Conservation (phyloP, 371 early-diverging fungal genomes). For the Mortierella sp. region DNA sequence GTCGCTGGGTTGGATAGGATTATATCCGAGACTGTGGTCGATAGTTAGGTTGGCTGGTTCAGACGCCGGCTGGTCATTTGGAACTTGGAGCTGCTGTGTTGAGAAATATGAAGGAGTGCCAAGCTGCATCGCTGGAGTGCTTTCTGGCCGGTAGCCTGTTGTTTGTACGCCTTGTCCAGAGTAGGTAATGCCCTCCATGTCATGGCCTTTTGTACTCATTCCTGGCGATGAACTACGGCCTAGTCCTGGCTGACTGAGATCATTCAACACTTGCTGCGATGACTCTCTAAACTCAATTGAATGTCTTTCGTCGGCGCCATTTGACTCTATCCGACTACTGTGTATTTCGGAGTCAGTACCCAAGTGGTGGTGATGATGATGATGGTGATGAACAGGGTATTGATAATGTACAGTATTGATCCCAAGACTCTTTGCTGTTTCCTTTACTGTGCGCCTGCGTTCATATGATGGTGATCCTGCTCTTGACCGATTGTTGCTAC, state of each 20-base stretch:
- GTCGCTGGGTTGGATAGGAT: slow-evolving; percentile 12
- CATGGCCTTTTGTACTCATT: neutral
- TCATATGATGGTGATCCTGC: slow-evolving; percentile 50
- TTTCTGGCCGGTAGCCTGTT: slow-evolving; percentile 2
- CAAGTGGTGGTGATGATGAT: slow-evolving; percentile 4
- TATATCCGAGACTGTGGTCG: slow-evolving; percentile 17
- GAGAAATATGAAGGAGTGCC: neutral
- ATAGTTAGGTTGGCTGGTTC: slow-evolving; percentile 14
- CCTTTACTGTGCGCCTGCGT: slow-evolving; percentile 32
- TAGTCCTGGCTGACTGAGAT: neutral
- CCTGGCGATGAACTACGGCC: slow-evolving; percentile 10
- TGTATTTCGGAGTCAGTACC: slow-evolving; percentile 2
- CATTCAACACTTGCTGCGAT: slow-evolving; percentile 14
- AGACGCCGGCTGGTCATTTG: neutral
- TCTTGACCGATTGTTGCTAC: slow-evolving; percentile 18
- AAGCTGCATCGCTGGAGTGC: neutral
- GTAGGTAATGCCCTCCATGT: slow-evolving; percentile 36
- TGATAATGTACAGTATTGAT: slow-evolving; percentile 23
- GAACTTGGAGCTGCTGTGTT: neutral
- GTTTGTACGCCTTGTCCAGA: neutral
- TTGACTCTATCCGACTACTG: slow-evolving; percentile 8
- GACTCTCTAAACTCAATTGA: neutral
- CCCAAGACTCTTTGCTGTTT: slow-evolving; percentile 42
- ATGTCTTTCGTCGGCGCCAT: slow-evolving; percentile 8
- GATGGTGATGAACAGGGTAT: slow-evolving; percentile 19